Evolutionary conservation across 1,139 yeast species (phyloP).

Genomic region (Sugiyamaella novakii): DNA sequence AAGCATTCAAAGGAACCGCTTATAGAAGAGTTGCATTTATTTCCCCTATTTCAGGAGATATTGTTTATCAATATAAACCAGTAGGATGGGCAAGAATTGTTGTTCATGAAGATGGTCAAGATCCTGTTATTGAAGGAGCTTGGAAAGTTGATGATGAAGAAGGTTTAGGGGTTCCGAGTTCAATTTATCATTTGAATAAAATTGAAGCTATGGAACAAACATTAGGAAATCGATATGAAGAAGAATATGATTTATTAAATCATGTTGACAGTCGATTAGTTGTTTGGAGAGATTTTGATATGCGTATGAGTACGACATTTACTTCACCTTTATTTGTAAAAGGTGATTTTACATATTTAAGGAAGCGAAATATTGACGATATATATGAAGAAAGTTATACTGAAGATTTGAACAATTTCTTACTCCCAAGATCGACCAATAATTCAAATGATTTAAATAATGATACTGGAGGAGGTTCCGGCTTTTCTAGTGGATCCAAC

Average conservation of each 20-base stretch:
- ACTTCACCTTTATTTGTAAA: conserved; percentile 9
- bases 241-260: conserved; percentile 29
- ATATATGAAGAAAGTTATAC: neutral
- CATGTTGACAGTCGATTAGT: conserved; percentile 28
- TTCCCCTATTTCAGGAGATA: conserved; percentile 29
- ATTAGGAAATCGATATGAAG: conserved; percentile 26
- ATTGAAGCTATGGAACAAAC: conserved; percentile 23
- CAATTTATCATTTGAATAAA: conserved; percentile 37
- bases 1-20: conserved; percentile 37
- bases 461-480: conserved; percentile 30
- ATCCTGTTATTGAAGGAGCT: conserved; percentile 35
- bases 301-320: conserved; percentile 24
- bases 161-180: conserved; percentile 39
- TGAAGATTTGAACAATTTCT: conserved; percentile 4
- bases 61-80: conserved; percentile 28
- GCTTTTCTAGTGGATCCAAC: conserved; percentile 39
- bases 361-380: conserved; percentile 21
- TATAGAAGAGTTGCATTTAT: conserved; percentile 33
- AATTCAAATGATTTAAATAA: conserved; percentile 8
- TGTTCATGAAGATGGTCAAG: conserved; percentile 27
- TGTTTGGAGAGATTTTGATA: conserved; percentile 42
- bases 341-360: conserved; percentile 1
- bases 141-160: conserved; percentile 42
- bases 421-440: conserved; percentile 9
- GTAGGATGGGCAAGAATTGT: conserved; percentile 44